Conservation (phyloP, 1,284 basidiomycete species). For the Ustilago shanxiensis region DNA sequence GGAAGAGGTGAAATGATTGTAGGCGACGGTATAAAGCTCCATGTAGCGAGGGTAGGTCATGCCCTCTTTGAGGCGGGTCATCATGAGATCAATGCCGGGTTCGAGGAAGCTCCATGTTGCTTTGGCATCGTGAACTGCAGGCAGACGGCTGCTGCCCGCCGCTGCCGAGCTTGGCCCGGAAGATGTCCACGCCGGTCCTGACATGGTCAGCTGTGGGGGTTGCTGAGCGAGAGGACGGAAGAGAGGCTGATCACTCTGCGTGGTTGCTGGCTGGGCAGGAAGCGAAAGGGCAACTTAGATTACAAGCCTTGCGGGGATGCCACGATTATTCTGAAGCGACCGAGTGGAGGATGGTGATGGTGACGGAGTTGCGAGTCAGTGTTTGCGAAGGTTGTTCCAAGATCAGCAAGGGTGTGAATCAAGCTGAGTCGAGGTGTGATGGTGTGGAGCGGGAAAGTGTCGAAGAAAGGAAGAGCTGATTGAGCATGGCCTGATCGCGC, state of each 20-base stretch:
- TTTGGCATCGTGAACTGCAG: constrained; percentile 47
- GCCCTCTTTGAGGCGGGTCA: constrained; percentile 78
- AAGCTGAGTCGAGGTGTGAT: constrained; percentile 20
- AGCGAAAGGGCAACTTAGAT: background rate
- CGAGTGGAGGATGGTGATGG: background rate
- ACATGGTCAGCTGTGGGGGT: constrained; percentile 16
- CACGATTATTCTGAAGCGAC: background rate
- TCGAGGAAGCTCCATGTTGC: constrained; percentile 91
- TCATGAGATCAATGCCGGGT: constrained; percentile 77
- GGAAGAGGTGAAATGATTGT: constrained; percentile 96
- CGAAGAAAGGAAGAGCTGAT: background rate
- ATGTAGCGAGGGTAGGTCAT: constrained; percentile 94
- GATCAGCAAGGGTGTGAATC: background rate
- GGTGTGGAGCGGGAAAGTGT: constrained; percentile 1
- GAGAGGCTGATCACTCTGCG: background rate
- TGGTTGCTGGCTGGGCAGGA: background rate
- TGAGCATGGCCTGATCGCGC: constrained; percentile 35
- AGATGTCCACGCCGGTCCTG: constrained; percentile 21
- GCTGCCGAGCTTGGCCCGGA: constrained; percentile 21
- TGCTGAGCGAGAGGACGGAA: background rate
- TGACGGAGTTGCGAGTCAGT: background rate
- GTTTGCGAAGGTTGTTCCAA: background rate
- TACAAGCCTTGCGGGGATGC: background rate
- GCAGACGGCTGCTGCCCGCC: constrained; percentile 30
- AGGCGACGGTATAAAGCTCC: constrained; percentile 86